Evolutionary conservation across 2,329 filamentous ascomycete species (phyloP), one percentile per base, ranked within the genome.

Genomic region (Exophiala mesophila): DNA sequence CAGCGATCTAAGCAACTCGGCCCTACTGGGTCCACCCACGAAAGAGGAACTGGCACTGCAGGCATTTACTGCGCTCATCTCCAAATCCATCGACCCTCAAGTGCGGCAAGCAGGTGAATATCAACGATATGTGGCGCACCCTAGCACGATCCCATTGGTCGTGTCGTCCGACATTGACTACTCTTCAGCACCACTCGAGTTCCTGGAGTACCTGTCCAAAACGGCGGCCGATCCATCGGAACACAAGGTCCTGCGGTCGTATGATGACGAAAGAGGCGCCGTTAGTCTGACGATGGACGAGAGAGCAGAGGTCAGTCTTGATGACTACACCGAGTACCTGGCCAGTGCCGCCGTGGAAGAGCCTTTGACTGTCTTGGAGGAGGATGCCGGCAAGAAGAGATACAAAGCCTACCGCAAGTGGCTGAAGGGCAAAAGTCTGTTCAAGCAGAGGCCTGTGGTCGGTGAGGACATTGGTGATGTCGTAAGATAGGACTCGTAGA

Each of bases 401-500:
- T 98, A 98, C 65, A 97, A 95, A 67, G 86, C 89, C 7, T 98
- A 98, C 66, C 72, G 83, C 57, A 94, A 96, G 66, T 98, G 92
- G 90, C 71, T 98, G 59, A 77, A 82, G 49, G 90, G 90, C 13
- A 97, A 96, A 70, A 95, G 88, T 57, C 76, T 97, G 57, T 97
- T 97, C 64, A 97, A 97, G 67, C 89, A 96, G 72, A 79, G 82
- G 33, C 74, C 52, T 13, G 40, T 52, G 10, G 39, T 55, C n/a
- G 52, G 52, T 16, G 52, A 53, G 18, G 52, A 55, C 9, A 12
- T 31, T 31, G 8, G 31, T n/a, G 32, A 34, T 19, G 13, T 4
- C 36, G 39, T 9, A 2, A 31, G 23, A 26, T 26, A 26, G 23
- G 23, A 28, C n/a, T n/a, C 24, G 24, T 28, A 8, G 8, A 28